Evolutionary conservation across 139 green algal genomes (phyloP), one percentile per base, ranked within the genome.

Genomic region (Chlamydomonas eustigma): DNA sequence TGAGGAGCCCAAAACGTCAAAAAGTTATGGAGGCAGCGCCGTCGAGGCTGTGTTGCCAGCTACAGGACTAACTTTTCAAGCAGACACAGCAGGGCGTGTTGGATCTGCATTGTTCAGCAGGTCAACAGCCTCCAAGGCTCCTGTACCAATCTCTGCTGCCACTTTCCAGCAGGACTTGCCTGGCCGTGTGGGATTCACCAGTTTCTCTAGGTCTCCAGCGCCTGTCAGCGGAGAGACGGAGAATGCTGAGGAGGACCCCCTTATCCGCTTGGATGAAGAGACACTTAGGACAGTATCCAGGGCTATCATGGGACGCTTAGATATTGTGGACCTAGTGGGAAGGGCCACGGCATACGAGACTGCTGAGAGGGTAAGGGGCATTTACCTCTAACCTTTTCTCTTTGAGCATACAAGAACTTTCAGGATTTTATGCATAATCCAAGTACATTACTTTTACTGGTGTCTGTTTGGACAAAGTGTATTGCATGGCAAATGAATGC

Each of bases 301-400:
- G 2, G 80, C 85, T 1, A 68, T 90, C 37, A 84, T 90, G 75
- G 85, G 85, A 35, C 78, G 85, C 22, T 64, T 87, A 34, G 85
- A 90, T 50, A 79, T 90, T 39, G 76, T 86, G 64, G 85, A 90
- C 44, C 71, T 90, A 31, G 66, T 90, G 2, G 85, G 85, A 1
- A 63, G 78, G 36, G 83, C 81, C 73, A 90, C 85, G 12, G 82
- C 85, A 0, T 33, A 80, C 50, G 85, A 90, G 76, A 76, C 78
- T 51, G 85, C 85, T 31, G 85, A 90, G 80, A 50, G 82, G 70
- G 85, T 90, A 74, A 73, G 81, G 12, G n/a, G n/a, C n/a, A n/a
- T n/a, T n/a, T n/a, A n/a, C n/a, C n/a, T n/a, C n/a, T n/a, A n/a
- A n/a, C n/a, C n/a, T n/a, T n/a, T n/a, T n/a, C n/a, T n/a, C n/a